Conservation (phyloP, 345 rosid genomes). For the Populus tremula region DNA sequence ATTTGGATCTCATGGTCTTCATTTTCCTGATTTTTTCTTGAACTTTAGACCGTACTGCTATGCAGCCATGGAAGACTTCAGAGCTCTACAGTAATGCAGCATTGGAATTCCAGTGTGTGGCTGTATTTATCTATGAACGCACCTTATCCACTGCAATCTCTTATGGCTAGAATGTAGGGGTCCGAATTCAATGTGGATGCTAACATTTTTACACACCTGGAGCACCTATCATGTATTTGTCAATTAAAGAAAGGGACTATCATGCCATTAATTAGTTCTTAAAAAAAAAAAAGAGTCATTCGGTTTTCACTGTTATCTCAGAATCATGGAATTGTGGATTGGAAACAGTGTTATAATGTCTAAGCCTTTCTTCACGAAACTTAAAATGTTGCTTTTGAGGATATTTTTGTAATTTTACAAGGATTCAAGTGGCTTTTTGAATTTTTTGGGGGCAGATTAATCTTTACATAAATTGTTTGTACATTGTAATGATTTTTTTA, state of each 20-base stretch:
- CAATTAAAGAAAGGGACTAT: background rate
- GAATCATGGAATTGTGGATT: no score
- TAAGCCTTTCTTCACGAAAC: no score
- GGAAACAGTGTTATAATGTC: no score
- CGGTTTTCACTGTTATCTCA: no score
- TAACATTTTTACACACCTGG: background rate
- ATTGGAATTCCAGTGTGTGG: background rate
- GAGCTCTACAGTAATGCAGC: no score
- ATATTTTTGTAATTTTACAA: no score
- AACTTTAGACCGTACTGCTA: background rate
- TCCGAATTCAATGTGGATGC: background rate
- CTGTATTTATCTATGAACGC: background rate
- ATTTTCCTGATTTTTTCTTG: constrained; percentile 18
- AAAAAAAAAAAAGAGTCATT: no score
- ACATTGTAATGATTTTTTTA: no score
- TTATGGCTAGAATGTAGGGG: background rate
- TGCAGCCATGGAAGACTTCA: background rate
- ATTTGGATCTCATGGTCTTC: constrained; percentile 29
- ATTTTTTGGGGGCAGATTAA: no score
- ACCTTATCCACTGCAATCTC: constrained; percentile 7
- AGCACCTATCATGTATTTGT: background rate
- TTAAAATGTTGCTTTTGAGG: no score
- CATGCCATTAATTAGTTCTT: background rate
- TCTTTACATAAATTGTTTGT: no score
- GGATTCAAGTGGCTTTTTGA: no score